phyloP scores from a whole-genome alignment of 176 grass and related monocot genomes.

The Juncus effusus region DNA sequence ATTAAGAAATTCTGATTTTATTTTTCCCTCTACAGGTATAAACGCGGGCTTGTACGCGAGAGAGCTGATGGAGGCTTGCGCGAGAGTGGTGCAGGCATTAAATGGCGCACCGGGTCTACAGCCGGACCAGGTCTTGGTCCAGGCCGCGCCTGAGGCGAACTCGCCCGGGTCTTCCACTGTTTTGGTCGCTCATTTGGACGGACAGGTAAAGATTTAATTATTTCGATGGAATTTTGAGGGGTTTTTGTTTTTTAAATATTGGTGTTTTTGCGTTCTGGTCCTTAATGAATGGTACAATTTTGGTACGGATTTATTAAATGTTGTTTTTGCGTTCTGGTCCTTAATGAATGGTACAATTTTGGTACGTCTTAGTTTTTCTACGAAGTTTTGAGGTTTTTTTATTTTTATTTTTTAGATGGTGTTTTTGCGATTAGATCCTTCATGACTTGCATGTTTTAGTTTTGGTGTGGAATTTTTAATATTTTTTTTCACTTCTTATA shows the following conservation, averaged over 20 bases:
- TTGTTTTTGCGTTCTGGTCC: not conserved
- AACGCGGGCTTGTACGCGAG: constrained; percentile 84
- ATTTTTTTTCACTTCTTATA: too few species aligned
- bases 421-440: too few species aligned
- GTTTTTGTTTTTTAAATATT: not conserved
- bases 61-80: constrained; percentile 79
- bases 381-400: too few species aligned
- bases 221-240: not conserved
- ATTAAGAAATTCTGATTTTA: not conserved
- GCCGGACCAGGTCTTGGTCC: constrained; percentile 56
- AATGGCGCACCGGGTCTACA: constrained; percentile 45
- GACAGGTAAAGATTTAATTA: constrained; percentile 35
- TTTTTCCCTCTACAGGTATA: constrained; percentile 47
- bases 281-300: too few species aligned
- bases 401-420: too few species aligned
- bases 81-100: constrained; percentile 44
- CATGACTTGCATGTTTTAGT: too few species aligned
- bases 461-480: too few species aligned
- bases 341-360: too few species aligned
- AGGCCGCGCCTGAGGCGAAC: constrained; percentile 52
- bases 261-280: not conserved
- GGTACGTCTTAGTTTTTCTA: too few species aligned
- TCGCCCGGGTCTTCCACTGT: constrained; percentile 94
- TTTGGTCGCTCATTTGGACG: constrained; percentile 90
- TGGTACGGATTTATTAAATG: not conserved